Percentiles rank a stretch among this genome's conserved stretches.
Evolutionary conservation across 345 rosid genomes (phyloP).

Genomic region (Citrus sp.): DNA sequence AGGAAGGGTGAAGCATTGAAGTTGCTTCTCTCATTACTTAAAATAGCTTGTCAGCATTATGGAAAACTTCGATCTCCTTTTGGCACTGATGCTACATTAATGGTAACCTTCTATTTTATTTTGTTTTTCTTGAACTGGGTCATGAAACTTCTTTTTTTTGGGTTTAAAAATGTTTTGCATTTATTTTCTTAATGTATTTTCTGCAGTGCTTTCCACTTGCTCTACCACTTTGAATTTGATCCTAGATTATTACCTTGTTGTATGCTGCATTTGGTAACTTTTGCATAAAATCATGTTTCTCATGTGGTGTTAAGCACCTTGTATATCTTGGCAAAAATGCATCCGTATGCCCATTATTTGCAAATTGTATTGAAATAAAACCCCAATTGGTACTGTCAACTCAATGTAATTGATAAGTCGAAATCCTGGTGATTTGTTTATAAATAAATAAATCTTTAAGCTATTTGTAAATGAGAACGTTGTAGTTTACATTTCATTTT

Average conservation of each 20-base stretch:
- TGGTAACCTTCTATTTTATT: constrained; percentile 39
- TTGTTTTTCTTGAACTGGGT: neutral
- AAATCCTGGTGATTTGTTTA: neutral
- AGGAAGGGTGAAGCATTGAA: constrained; percentile 54
- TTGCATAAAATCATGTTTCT: neutral
- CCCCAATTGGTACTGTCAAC: too few relatives aligned
- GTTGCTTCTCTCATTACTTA: constrained; percentile 84
- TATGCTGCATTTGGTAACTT: neutral
- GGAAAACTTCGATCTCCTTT: constrained; percentile 97
- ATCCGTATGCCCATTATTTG: neutral
- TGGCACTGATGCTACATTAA: constrained; percentile 56
- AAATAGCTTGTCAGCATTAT: constrained; percentile 87
- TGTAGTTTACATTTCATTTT: neutral
- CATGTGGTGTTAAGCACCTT: neutral
- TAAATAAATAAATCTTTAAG: neutral
- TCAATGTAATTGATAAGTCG: neutral
- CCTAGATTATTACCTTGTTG: neutral
- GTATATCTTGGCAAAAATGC: neutral
- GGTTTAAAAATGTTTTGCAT: neutral
- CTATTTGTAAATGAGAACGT: neutral
- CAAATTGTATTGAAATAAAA: neutral
- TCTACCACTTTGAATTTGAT: neutral
- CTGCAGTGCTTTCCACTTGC: neutral
- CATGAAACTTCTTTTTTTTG: neutral
- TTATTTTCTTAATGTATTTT: neutral